Evolutionary conservation across 2,329 filamentous ascomycete genomes (phyloP), one percentile per base, ranked within the genome.

Genomic region (Boeremia exigua): DNA sequence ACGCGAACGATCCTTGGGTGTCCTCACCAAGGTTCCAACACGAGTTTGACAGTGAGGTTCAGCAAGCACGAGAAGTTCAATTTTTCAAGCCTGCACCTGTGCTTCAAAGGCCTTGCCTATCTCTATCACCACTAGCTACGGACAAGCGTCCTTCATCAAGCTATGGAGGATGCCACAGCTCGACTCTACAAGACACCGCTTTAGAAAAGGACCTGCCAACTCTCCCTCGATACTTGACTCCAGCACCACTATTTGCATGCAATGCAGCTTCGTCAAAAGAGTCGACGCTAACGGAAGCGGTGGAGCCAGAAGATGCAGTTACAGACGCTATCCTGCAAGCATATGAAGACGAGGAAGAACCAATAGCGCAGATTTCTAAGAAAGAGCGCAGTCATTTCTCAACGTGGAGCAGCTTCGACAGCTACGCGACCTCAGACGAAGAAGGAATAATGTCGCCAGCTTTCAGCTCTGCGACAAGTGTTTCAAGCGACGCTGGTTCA

Each of bases 341-440:
- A 49, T 49, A 61, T 2, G 59, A 63, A 5, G 60, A 64, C n/a
- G 48, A 62, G 11, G 52, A 62, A 11, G 50, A 63, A 27, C 14
- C 56, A 14, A 57, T 55, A 15, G 25, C 52, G 17, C 50, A 62
- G 11, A 58, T 63, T 5, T 44, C 56, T 17, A 47, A 60, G n/a
- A 65, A 69, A 23, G 58, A 59, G 19, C 66, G 59, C 19, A 72
- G 70, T 23, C 70, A 74, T 48, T 74, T 74, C 59, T 74, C 71
- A 2, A 67, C 63, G 1, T 74, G 70, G 70, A 73, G 68, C 57
- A 60, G 62, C 45, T 56, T 59, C 25, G 68, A 62, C 54, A 71
- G 62, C 50, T 65, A 56, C 11, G 60, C 60, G 1, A 62, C 56
- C 8, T 67, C 63, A 9, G 69, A 74, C n/a, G 68, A 68, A 14